Evolutionary conservation across 805 yeast species (phyloP), one percentile per base, ranked within the genome.

Genomic region (Candida suzukii): DNA sequence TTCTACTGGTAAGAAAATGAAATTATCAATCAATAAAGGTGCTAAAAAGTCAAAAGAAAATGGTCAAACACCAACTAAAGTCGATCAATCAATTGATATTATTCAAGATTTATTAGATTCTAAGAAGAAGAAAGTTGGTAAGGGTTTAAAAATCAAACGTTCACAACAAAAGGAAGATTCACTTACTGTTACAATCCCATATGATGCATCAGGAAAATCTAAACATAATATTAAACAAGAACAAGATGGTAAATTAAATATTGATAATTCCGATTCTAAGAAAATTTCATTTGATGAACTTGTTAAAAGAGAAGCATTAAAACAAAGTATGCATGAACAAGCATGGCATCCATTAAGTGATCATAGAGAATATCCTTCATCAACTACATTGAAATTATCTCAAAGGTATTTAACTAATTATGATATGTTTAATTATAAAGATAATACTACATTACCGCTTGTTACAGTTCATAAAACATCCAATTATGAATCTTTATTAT

Each of bases 121-220:
- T 6, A 48, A 43, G 38, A 20, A 39, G 4, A 24, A 4, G 16
- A 45, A 45, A 21, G 7, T 30, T 12, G 39, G 18, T 16, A 28
- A 35, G 14, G 20, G 11, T 25, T 29, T n/a, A 14, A 16, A 32
- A 21, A 34, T 34, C 39, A 35, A 27, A 16, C n/a, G 42, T 18
- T 4, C n/a, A 37, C 35, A 41, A 35, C n/a, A 26, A 20, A 24
- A 31, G 6, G 35, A 28, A 4, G 42, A 43, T 21, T 38, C 54
- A 8, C 42, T 52, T 30, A 49, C 41, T 9, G 48, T 50, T 12
- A 46, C 46, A 1, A 39, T 51, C 29, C 53, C 53, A 10, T 47
- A 42, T 35, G 49, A 49, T 26, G 28, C 38, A 4, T 27, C 46
- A 16, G 46, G n/a, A n/a, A n/a, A n/a, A n/a, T n/a, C n/a, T n/a